Base-by-base conservation (phyloP, 495 filamentous ascomycete genomes). In the Ramalina peruviana region DNA sequence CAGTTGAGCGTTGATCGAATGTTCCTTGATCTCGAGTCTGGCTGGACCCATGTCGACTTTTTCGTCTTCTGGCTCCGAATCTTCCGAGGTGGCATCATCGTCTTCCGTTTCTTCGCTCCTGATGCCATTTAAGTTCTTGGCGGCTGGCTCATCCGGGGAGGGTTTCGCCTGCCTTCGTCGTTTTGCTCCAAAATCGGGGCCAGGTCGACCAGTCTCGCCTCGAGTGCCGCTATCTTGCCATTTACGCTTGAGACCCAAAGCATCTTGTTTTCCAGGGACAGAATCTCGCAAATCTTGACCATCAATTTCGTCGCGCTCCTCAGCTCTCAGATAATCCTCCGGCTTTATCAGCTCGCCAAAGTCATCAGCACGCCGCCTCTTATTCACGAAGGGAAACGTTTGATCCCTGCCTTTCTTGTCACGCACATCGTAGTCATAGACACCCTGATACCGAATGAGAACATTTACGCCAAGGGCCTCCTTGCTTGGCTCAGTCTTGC, bases 281-380 rank as follows among this genome's bases (percentile, higher is more conserved):
- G 25, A 50, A 55, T 75, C 65, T 36, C 69, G 68, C 49, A 68
- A 55, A 41, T 77, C 72, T 48, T 73, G 75, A 44, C 67, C 78
- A 44, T 90, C 85, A 16, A 80, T 77, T 46, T 93, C 87, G 52
- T 94, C 88, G 21, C 83, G 74, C 64, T 97, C 92, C 58, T 98
- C 92, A 0, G 88, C 89, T 41, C 89, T 74, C n/a, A 95, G 71
- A 59, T 86, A 98, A 37, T 96, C 92, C 50, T 97, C 92, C 1
- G 90, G 87, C 42, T 87, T 74, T 56, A 97, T 93, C 48, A 90
- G 67, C 53, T 97, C 93, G 40, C 92, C 92, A 60, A 87, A 97
- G 51, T 95, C 89, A 63, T 97, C 93, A 11, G 71, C 76, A 21
- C 88, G 81, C 62, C 82, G 82, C 51, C 88, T 72, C 33, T 85